Conservation (phyloP, 2,329 filamentous ascomycete genomes). For the Exserohilum turcica region DNA sequence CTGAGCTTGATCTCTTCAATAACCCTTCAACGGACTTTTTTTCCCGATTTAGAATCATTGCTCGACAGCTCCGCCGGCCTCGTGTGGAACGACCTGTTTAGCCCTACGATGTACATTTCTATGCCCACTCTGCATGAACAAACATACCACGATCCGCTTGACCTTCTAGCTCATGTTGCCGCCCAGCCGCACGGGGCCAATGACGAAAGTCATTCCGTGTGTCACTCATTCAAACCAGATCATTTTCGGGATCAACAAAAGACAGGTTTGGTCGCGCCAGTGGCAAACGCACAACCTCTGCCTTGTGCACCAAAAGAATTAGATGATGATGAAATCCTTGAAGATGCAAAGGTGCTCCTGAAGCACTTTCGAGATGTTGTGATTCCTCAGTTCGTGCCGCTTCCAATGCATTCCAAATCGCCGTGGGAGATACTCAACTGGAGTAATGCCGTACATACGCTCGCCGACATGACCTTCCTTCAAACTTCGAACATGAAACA, state of each 20-base stretch:
- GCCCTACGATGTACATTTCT: slow-evolving; percentile 14
- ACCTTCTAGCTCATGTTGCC: background rate
- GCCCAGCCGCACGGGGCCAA: background rate
- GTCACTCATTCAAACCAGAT: background rate
- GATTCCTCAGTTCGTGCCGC: slow-evolving; percentile 18
- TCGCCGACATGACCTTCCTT: slow-evolving; percentile 21
- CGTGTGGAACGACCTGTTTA: slow-evolving; percentile 19
- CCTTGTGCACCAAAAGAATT: background rate
- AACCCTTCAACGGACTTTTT: slow-evolving; percentile 8
- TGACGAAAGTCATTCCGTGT: background rate
- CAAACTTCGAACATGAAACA: slow-evolving; percentile 14
- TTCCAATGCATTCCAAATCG: slow-evolving; percentile 19
- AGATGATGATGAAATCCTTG: slow-evolving; percentile 8
- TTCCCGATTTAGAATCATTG: slow-evolving; percentile 17
- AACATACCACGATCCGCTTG: background rate
- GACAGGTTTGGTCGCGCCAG: background rate
- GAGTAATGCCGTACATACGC: slow-evolving; percentile 17
- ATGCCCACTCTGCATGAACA: slow-evolving; percentile 3
- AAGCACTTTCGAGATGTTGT: slow-evolving; percentile 20
- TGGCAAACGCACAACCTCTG: background rate
- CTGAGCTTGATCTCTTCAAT: background rate
- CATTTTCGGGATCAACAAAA: background rate
- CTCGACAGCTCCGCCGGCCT: slow-evolving; percentile 15
- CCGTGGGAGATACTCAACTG: slow-evolving; percentile 25
- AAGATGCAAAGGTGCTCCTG: slow-evolving; percentile 18